Evolutionary conservation across 495 filamentous ascomycete species (phyloP).

Genomic region (Amniculicola lignicola): DNA sequence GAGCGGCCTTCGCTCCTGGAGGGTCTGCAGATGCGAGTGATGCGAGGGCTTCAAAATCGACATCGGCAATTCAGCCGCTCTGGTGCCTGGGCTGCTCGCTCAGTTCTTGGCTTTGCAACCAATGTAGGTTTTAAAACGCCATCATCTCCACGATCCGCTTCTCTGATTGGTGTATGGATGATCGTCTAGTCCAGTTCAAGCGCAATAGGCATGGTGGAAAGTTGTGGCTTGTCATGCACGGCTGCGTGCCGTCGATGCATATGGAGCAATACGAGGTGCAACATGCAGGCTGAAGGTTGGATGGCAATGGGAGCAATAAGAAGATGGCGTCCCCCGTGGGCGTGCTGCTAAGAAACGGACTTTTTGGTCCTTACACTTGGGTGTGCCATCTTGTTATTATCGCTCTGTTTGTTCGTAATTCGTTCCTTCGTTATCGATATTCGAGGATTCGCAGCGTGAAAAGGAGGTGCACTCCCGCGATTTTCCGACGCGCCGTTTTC

Average conservation of each 20-base stretch:
- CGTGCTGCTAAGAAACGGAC: neutral
- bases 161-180: neutral
- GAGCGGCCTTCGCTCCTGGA: no score
- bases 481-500: no score
- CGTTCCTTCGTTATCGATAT: no score
- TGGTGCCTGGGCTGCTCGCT: neutral
- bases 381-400: no score
- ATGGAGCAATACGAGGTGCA: neutral
- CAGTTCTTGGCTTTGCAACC: neutral
- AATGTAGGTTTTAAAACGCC: neutral
- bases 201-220: neutral
- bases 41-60: no score
- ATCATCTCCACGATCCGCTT: neutral
- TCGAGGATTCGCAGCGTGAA: neutral
- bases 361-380: no score
- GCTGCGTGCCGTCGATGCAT: neutral
- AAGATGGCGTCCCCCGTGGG: neutral
- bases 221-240: neutral
- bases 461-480: no score
- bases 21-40: no score
- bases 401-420: no score
- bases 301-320: no score
- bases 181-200: neutral
- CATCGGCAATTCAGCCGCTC: conserved; percentile 1
- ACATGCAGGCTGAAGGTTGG: no score